Percentiles rank a stretch among this genome's conserved stretches.
Conservation (phyloP, 179 eudicot species). For the Heliamphora pulchella region DNA sequence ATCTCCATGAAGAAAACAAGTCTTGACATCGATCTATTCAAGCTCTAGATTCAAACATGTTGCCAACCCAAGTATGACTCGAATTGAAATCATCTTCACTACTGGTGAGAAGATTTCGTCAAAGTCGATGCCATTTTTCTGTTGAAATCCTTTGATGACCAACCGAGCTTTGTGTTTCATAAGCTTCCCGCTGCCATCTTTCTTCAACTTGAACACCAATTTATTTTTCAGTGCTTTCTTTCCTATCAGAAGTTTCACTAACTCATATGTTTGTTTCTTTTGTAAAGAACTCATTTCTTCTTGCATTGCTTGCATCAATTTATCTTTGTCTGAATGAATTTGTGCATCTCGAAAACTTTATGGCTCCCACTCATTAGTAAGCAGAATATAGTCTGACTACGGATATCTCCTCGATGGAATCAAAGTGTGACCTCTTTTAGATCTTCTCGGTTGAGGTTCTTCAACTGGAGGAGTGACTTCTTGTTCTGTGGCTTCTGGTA, state of each 20-base stretch:
- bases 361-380: neutral
- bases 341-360: neutral
- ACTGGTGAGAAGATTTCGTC: neutral
- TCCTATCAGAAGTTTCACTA: too few relatives aligned
- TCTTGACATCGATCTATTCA: neutral
- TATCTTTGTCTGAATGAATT: neutral
- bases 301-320: neutral
- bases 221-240: neutral
- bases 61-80: neutral
- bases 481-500: neutral
- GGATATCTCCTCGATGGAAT: neutral
- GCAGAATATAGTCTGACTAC: neutral
- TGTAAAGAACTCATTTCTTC: neutral
- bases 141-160: neutral
- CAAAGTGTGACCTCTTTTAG: neutral
- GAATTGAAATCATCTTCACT: neutral
- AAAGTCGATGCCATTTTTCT: neutral
- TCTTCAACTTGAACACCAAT: neutral
- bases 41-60: too few relatives aligned
- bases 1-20: neutral
- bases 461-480: neutral
- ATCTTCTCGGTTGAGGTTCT: neutral
- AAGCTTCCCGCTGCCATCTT: neutral
- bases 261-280: too few relatives aligned
- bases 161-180: neutral